Evolutionary conservation across 306 rosid genomes (phyloP).

Genomic region (Pyrus betulifolia): DNA sequence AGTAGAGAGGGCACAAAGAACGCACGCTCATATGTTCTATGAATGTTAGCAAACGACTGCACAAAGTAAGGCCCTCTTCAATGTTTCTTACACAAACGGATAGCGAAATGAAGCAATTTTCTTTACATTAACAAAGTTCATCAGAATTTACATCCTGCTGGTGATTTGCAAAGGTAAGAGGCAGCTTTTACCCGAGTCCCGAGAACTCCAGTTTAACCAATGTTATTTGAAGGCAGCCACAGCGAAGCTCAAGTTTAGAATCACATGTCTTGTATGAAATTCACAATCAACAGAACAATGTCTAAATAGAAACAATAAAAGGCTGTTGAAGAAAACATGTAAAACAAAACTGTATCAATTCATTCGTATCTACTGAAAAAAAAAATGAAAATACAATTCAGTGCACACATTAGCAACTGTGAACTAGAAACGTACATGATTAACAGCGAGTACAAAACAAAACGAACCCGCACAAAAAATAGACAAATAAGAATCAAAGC

Average conservation of each 20-base stretch:
- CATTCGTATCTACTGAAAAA: background rate
- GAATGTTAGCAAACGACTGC: slow-evolving; percentile 30
- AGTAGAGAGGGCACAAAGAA: background rate
- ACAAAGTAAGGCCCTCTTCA: slow-evolving; percentile 20
- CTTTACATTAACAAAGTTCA: slow-evolving; percentile 50
- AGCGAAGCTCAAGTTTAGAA: slow-evolving; percentile 30
- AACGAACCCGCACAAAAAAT: background rate
- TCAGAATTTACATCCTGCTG: slow-evolving; percentile 44
- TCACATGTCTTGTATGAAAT: slow-evolving; percentile 25
- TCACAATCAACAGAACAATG: slow-evolving; percentile 13
- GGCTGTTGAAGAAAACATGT: background rate
- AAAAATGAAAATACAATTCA: background rate
- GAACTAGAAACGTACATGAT: background rate
- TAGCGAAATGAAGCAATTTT: slow-evolving; percentile 39
- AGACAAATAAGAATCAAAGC: background rate
- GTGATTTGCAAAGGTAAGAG: slow-evolving; percentile 24
- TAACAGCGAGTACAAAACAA: background rate
- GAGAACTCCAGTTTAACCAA: slow-evolving; percentile 21
- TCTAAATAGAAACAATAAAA: slow-evolving; percentile 12
- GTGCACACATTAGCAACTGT: background rate
- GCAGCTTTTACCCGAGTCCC: slow-evolving; percentile 37
- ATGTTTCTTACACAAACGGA: slow-evolving; percentile 33
- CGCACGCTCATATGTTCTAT: slow-evolving; percentile 11
- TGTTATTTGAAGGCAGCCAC: slow-evolving; percentile 27
- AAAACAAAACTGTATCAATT: background rate